A percentile compares a stretch with the other conserved stretches of the same genome.
Evolutionary conservation across 768 basidiomycete species (phyloP).

Genomic region (Xerocomus spinulosus): DNA sequence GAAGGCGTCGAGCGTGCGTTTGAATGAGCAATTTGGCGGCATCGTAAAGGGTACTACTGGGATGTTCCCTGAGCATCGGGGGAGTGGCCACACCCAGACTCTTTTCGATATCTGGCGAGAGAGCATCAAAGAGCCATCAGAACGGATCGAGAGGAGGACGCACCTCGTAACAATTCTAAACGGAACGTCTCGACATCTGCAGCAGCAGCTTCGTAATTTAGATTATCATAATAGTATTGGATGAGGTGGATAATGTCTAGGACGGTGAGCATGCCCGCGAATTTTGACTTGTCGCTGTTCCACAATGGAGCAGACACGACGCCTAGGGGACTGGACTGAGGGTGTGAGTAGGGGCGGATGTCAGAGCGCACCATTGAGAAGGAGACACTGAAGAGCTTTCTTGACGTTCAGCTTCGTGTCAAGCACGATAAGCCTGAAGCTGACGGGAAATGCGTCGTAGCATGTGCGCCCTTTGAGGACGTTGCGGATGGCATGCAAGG

Average conservation of each 20-base stretch:
- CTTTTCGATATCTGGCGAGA: slow-evolving; percentile 79
- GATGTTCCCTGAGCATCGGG: slow-evolving; percentile 85
- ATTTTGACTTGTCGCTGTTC: slow-evolving; percentile 90
- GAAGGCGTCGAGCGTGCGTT: slow-evolving; percentile 92
- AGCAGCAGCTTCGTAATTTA: slow-evolving; percentile 76
- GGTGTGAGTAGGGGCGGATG: neutral
- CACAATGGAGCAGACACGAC: slow-evolving; percentile 97
- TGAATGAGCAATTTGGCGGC: slow-evolving; percentile 87
- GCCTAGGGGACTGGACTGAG: slow-evolving; percentile 43
- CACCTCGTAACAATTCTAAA: slow-evolving; percentile 85
- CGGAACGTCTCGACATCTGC: slow-evolving; percentile 91
- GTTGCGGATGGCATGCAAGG: slow-evolving; percentile 63
- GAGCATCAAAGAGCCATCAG: slow-evolving; percentile 6
- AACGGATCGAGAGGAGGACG: slow-evolving; percentile 21
- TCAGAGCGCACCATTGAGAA: slow-evolving; percentile 59
- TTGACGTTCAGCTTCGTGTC: slow-evolving; percentile 96
- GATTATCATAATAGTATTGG: slow-evolving; percentile 92
- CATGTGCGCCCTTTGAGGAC: slow-evolving; percentile 83
- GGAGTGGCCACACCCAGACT: slow-evolving; percentile 89
- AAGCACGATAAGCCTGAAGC: slow-evolving; percentile 92
- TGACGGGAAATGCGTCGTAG: slow-evolving; percentile 97
- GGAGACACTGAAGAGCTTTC: slow-evolving; percentile 84
- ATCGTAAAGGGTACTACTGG: slow-evolving; percentile 81
- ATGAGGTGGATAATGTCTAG: slow-evolving; percentile 98
- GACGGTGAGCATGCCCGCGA: slow-evolving; percentile 99